phyloP scores from a whole-genome alignment of 208 protist species.

The Crithidia acanthocephali region DNA sequence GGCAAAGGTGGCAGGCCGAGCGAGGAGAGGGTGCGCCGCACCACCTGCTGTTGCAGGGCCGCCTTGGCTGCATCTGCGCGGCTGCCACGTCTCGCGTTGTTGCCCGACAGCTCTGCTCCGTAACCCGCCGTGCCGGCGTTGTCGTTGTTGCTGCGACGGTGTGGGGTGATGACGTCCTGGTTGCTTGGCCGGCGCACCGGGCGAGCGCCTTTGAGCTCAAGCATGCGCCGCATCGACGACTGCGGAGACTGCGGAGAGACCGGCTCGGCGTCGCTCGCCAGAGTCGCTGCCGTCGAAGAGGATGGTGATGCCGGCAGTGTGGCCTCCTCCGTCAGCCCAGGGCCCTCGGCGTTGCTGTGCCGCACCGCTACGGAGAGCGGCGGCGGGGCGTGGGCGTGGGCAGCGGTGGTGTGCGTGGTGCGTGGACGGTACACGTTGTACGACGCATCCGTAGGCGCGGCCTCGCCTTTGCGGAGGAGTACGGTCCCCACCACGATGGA shows the following conservation, averaged over 20 bases:
- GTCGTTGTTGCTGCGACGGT: slow-evolving; percentile 17
- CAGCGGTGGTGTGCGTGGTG: not conserved
- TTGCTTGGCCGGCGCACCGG: slow-evolving; percentile 24
- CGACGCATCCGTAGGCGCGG: not conserved
- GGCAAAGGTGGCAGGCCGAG: slow-evolving; percentile 17
- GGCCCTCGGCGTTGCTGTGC: not conserved
- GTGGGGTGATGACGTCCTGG: slow-evolving; percentile 2
- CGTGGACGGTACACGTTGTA: not conserved
- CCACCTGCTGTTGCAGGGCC: slow-evolving; percentile 16
- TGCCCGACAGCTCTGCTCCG: not conserved
- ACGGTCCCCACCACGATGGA: slow-evolving; percentile 7
- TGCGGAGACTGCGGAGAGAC: slow-evolving; percentile 4
- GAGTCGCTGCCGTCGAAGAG: not conserved
- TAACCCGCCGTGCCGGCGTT: not conserved
- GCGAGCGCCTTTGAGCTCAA: slow-evolving; percentile 27
- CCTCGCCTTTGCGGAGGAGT: slow-evolving; percentile 1
- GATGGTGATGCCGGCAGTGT: not conserved
- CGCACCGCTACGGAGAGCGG: not conserved
- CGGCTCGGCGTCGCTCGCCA: not conserved
- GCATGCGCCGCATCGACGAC: slow-evolving; percentile 20
- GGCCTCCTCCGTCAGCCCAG: not conserved
- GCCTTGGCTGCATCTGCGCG: slow-evolving; percentile 7
- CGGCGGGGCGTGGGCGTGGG: not conserved
- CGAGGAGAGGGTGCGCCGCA: slow-evolving; percentile 19
- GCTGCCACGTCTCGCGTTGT: not conserved